Percentiles rank a stretch among this genome's conserved stretches.
Conservation (phyloP, 2,329 filamentous ascomycete species). For the Hymenoscyphus fraxineus region DNA sequence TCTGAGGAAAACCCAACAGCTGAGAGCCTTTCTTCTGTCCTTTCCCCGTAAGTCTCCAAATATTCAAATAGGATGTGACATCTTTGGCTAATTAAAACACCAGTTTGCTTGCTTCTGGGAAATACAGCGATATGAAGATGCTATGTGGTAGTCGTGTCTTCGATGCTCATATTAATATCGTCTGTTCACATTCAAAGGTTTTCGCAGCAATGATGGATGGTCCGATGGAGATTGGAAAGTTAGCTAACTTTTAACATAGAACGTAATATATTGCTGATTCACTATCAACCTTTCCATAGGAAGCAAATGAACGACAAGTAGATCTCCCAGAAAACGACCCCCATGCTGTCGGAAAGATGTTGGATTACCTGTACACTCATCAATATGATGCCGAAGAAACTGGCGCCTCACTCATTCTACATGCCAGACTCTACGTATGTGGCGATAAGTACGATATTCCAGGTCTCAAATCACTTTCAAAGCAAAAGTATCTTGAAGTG, state of each 20-base stretch:
- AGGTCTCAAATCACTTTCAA: background rate
- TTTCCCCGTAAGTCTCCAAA: background rate
- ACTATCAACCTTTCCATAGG: background rate
- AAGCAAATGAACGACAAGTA: background rate
- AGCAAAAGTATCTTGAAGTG: background rate
- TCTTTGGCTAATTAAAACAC: background rate
- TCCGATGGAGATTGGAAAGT: conserved; percentile 8
- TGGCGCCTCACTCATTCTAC: background rate
- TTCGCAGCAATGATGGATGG: conserved; percentile 21
- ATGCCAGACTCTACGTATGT: background rate
- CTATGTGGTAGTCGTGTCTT: conserved; percentile 17
- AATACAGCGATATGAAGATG: conserved; percentile 24
- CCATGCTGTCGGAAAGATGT: background rate
- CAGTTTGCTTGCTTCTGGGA: conserved; percentile 4
- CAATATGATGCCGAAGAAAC: background rate
- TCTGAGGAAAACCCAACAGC: background rate
- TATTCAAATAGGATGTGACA: background rate
- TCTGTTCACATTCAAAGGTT: conserved; percentile 24
- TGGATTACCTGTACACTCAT: background rate
- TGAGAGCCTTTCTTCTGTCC: background rate
- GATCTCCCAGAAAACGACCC: background rate
- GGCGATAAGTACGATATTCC: conserved; percentile 3
- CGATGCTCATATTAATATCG: conserved; percentile 22
- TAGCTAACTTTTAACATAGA: background rate
- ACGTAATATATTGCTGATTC: too few relatives aligned